Evolutionary conservation across 2,329 filamentous ascomycete species (phyloP).

Genomic region (Penicillium brevicompactum): DNA sequence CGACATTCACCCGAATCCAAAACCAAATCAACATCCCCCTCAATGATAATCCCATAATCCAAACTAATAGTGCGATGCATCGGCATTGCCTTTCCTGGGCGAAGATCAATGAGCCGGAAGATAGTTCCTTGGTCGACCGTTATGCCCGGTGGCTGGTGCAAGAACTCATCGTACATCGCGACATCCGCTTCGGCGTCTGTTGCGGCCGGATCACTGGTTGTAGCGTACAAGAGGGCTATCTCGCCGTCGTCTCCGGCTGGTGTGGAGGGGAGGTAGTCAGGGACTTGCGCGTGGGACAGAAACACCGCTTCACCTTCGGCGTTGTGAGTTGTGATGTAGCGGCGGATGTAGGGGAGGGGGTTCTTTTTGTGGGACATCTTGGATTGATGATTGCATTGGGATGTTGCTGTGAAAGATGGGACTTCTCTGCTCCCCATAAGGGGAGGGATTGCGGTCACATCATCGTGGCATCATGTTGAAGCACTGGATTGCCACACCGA

Average conservation of each 20-base stretch:
- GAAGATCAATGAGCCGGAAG: slow-evolving; percentile 37
- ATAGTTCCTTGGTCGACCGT: slow-evolving; percentile 35
- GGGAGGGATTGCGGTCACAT: slow-evolving; percentile 2
- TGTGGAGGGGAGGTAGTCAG: slow-evolving; percentile 34
- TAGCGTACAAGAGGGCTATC: slow-evolving; percentile 34
- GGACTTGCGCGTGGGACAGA: slow-evolving; percentile 34
- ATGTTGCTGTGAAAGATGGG: neutral
- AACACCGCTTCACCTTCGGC: slow-evolving; percentile 41
- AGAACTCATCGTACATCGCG: slow-evolving; percentile 34
- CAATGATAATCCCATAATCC: slow-evolving; percentile 42
- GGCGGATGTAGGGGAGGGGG: slow-evolving; percentile 35
- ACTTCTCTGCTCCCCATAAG: neutral
- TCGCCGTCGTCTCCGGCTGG: slow-evolving; percentile 33
- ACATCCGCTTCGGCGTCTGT: slow-evolving; percentile 37
- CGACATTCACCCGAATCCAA: slow-evolving; percentile 39
- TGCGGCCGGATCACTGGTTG: slow-evolving; percentile 28
- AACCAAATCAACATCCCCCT: slow-evolving; percentile 40
- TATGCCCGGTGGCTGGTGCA: slow-evolving; percentile 37
- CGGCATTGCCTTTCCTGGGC: slow-evolving; percentile 34
- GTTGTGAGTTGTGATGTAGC: slow-evolving; percentile 44
- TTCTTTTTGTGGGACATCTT: slow-evolving; percentile 26
- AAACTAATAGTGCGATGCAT: slow-evolving; percentile 43
- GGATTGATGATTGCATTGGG: neutral
- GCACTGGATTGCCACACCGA: neutral
- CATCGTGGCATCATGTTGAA: slow-evolving; percentile 13